Conservation (phyloP, 2,329 filamentous ascomycete species). For the Talaromyces atroroseus region DNA sequence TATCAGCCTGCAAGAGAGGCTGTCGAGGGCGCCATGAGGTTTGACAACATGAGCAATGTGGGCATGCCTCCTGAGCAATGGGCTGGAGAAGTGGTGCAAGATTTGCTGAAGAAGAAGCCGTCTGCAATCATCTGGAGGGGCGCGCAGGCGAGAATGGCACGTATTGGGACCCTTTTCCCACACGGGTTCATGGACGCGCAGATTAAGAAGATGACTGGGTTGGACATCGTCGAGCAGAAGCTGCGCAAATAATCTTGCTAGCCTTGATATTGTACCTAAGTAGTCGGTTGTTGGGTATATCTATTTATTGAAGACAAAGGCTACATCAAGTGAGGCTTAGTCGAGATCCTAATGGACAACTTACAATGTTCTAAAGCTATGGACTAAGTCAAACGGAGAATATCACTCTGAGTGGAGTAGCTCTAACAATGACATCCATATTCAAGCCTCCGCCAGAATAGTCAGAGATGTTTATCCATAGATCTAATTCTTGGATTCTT, state of each 20-base stretch:
- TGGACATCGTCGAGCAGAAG: slow-evolving; percentile 9
- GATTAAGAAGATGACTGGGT: slow-evolving; percentile 8
- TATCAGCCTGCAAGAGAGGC: slow-evolving; percentile 5
- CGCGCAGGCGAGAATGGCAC: slow-evolving; percentile 1
- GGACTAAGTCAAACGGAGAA: too few species aligned
- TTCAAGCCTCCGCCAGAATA: too few species aligned
- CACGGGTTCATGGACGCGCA: slow-evolving; percentile 7
- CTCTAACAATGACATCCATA: too few species aligned
- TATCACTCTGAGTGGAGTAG: too few species aligned
- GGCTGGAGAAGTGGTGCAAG: slow-evolving; percentile 5
- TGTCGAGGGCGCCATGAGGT: slow-evolving; percentile 3
- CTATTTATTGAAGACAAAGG: too few species aligned
- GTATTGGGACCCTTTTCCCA: slow-evolving; percentile 8
- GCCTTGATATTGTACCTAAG: too few species aligned
- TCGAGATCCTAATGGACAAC: too few species aligned
- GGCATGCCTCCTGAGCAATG: slow-evolving; percentile 7
- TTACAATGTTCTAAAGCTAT: too few species aligned
- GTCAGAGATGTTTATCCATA: too few species aligned
- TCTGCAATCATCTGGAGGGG: slow-evolving; percentile 10
- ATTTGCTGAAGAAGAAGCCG: slow-evolving; percentile 8
- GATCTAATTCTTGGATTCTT: too few species aligned
- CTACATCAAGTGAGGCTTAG: too few species aligned
- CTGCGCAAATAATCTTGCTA: neutral
- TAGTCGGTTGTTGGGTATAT: too few species aligned
- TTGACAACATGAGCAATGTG: slow-evolving; percentile 1